Percentiles rank a stretch among this genome's conserved stretches.
Conservation (phyloP, 352 stramenopile genomes). For the Aphanomyces cochlioides region DNA sequence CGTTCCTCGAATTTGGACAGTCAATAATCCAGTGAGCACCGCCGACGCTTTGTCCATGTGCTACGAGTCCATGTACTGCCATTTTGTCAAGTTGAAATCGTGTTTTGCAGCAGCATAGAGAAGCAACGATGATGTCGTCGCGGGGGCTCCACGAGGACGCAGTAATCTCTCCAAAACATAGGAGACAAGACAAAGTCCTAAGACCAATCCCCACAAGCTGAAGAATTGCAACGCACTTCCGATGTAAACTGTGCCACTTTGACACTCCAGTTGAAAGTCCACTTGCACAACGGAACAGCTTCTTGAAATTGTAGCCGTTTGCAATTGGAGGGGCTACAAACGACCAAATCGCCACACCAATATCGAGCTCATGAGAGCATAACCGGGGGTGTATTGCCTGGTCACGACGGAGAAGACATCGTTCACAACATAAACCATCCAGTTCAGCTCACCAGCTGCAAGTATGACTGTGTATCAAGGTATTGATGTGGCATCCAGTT, state of each 20-base stretch:
- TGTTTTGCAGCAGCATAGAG: constrained; percentile 1
- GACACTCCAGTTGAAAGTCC: not conserved
- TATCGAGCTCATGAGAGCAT: not conserved
- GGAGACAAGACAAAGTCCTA: not conserved
- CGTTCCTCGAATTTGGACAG: no score
- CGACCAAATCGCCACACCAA: not conserved
- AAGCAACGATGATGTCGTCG: not conserved
- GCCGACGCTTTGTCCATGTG: constrained; percentile 24
- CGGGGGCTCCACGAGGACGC: not conserved
- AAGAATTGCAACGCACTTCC: not conserved
- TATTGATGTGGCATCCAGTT: not conserved
- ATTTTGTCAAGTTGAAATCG: not conserved
- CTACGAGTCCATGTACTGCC: not conserved
- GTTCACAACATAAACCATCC: not conserved
- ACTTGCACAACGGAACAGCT: not conserved
- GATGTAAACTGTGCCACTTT: not conserved
- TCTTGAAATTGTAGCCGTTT: not conserved
- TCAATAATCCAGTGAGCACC: constrained; percentile 14
- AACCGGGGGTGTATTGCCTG: not conserved
- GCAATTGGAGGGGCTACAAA: not conserved
- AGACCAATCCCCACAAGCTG: not conserved
- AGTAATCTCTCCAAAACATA: constrained; percentile 1
- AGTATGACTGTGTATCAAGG: not conserved
- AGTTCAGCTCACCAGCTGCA: constrained; percentile 1
- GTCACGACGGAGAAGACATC: not conserved